phyloP scores from a whole-genome alignment of 78 protist species.

The Chrysochromulina parva region DNA sequence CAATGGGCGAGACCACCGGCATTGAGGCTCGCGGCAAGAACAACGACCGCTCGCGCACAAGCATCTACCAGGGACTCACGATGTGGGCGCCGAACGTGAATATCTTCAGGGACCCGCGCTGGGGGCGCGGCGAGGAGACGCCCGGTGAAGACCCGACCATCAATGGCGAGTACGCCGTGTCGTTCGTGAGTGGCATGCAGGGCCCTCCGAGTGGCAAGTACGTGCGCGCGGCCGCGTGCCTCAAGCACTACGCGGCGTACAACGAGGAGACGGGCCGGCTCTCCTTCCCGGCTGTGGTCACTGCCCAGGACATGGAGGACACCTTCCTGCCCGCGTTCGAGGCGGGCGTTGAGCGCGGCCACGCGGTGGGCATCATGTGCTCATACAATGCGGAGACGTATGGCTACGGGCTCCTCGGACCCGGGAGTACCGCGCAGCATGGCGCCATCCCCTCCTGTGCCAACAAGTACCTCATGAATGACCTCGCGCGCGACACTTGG shows the following conservation, averaged over 20 bases:
- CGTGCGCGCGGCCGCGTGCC: not conserved
- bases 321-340: slow-evolving; percentile 47
- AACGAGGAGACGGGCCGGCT: not conserved
- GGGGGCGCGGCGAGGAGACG: slow-evolving; percentile 62
- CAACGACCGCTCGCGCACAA: slow-evolving; percentile 17
- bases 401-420: slow-evolving; percentile 40
- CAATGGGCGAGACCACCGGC: not conserved
- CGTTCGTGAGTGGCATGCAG: slow-evolving; percentile 2
- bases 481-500: slow-evolving; percentile 28
- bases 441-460: slow-evolving; percentile 54
- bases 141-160: slow-evolving; percentile 65
- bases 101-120: slow-evolving; percentile 61
- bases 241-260: slow-evolving; percentile 25
- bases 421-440: not conserved
- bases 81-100: slow-evolving; percentile 65
- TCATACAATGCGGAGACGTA: slow-evolving; percentile 50
- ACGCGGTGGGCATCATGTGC: slow-evolving; percentile 57
- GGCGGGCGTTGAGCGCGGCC: slow-evolving; percentile 9
- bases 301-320: slow-evolving; percentile 3
- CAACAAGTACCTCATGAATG: not conserved
- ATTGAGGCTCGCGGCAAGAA: slow-evolving; percentile 59
- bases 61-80: not conserved
- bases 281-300: not conserved
- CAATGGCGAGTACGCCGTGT: not conserved
- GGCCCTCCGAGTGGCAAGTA: not conserved